Evolutionary conservation across 2,329 filamentous ascomycete genomes (phyloP), one percentile per base, ranked within the genome.

Genomic region (Penicillium hesseltinei): DNA sequence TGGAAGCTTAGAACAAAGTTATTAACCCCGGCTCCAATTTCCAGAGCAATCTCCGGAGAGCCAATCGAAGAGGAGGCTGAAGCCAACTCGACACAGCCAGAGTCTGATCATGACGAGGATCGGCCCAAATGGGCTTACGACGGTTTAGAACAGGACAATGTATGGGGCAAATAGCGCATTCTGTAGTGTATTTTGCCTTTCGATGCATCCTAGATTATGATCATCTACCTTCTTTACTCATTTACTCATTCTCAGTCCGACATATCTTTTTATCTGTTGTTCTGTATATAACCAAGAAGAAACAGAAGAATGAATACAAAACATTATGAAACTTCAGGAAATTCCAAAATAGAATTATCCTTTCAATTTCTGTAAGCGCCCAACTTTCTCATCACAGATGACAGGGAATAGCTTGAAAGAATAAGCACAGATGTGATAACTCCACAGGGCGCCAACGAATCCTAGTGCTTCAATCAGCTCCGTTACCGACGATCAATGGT

Each of bases 71-170:
- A 70, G 46, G 58, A 62, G 35, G 25, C 53, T 31, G 52, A 60
- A 47, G 27, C 52, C 53, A 48, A 63, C 27, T 31, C 55, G 29
- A 38, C 46, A 50, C 45, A 15, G 35, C 44, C 52, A 25, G 57
- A 61, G 45, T 55, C 51, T 43, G 57, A 52, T 15, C 38, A 62
- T 40, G 63, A 67, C 23, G 57, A 64, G 44, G 54, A 67, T 40
- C 53, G 40, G 46, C 50, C 62, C 21, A 57, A 51, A 46, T 70
- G 68, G 60, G 57, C 49, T 33, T 71, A 73, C 54, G 67, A 71
- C 23, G 69, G 64, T 8, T 58, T 77, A 40, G 71, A 73, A 21
- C 75, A 76, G 48, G 74, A 64, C 35, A 72, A 73, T 60, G 70
- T 73, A 56, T 73, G 71, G 71, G 59, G 57, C 43, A 66, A 63